Conservation (phyloP, 2,329 filamentous ascomycete genomes). For the Arthrobotrys musiformis region DNA sequence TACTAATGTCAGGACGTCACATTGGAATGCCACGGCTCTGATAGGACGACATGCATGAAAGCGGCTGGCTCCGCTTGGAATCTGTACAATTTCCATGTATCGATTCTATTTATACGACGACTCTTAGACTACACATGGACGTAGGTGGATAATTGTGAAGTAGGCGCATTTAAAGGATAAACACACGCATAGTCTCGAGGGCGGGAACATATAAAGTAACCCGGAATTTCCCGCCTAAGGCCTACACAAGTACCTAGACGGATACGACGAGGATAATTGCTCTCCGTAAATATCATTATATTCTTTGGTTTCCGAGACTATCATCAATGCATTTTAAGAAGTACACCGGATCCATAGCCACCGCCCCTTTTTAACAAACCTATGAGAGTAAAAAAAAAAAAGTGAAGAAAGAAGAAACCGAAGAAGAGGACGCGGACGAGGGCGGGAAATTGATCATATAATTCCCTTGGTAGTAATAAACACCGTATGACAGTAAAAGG, state of each 20-base stretch:
- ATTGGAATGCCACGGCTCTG: constrained; percentile 4
- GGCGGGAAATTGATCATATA: constrained; percentile 32
- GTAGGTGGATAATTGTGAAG: too few species aligned
- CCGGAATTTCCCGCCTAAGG: neutral
- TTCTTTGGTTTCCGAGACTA: constrained; percentile 56
- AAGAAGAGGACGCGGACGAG: constrained; percentile 36
- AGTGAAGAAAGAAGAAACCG: too few species aligned
- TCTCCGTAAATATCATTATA: constrained; percentile 55
- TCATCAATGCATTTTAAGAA: constrained; percentile 56
- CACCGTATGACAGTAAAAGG: constrained; percentile 46
- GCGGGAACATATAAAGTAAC: neutral
- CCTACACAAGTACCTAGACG: neutral
- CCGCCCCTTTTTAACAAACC: constrained; percentile 40
- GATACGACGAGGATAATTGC: neutral
- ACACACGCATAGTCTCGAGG: neutral
- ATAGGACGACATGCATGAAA: constrained; percentile 15
- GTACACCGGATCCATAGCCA: constrained; percentile 56
- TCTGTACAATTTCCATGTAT: too few species aligned
- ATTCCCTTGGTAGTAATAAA: constrained; percentile 47
- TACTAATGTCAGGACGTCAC: constrained; percentile 21
- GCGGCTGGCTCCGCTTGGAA: neutral
- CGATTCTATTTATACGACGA: too few species aligned
- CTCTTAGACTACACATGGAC: too few species aligned
- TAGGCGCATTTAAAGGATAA: too few species aligned
- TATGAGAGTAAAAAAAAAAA: constrained; percentile 39